Evolutionary conservation across 1,139 yeast species (phyloP).

Genomic region (Geotrichum klebahnii): DNA sequence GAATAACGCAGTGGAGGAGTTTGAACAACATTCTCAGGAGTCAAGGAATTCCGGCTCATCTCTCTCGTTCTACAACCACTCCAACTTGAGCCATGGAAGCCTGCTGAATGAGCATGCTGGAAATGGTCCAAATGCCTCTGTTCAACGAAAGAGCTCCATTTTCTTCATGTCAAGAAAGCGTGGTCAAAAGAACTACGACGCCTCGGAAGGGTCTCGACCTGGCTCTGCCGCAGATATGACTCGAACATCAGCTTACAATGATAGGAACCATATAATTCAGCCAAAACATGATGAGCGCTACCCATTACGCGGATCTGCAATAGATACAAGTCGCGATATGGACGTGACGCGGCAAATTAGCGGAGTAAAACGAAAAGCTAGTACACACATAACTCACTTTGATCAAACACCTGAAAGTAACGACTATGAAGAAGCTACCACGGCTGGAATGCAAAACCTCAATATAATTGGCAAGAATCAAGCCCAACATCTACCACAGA

Average conservation of each 20-base stretch:
- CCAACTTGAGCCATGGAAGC: background rate
- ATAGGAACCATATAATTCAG: too few species aligned
- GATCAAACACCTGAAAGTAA: background rate
- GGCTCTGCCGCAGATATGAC: too few species aligned
- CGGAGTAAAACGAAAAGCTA: constrained; percentile 5
- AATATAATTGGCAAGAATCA: background rate
- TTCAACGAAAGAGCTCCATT: too few species aligned
- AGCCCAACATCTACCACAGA: too few species aligned
- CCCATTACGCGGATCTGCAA: too few species aligned
- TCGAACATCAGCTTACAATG: too few species aligned
- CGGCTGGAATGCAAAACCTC: background rate
- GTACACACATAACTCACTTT: background rate
- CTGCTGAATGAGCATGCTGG: background rate
- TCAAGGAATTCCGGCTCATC: background rate
- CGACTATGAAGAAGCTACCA: background rate
- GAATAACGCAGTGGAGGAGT: constrained; percentile 15
- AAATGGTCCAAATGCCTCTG: background rate
- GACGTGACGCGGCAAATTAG: too few species aligned
- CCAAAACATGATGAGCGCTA: too few species aligned
- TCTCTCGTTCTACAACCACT: background rate
- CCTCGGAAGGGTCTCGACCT: too few species aligned
- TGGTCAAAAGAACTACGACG: too few species aligned
- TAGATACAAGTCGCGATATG: too few species aligned
- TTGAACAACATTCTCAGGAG: constrained; percentile 1
- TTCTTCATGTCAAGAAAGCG: too few species aligned